Evolutionary conservation across 768 basidiomycete genomes (phyloP), one percentile per base, ranked within the genome.

Genomic region (Phylloporus scabripes): DNA sequence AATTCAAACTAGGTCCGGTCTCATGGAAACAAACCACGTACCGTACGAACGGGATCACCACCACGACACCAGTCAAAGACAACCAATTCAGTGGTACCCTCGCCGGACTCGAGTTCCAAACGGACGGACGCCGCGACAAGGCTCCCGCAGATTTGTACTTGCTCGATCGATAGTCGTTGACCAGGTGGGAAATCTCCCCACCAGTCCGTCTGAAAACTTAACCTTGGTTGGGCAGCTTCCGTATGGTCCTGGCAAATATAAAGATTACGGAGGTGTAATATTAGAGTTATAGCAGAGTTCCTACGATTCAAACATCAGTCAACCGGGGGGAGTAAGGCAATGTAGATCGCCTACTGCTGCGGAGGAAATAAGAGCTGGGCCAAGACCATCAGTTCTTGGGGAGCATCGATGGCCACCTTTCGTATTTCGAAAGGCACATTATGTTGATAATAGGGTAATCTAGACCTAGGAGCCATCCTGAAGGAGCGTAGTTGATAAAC

Each of bases 201-300:
- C 65, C 65, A 69, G 31, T 67, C 65, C 10, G 67, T 69, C 45
- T 56, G 65, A 37, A 63, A 65, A 26, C 50, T 57, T 28, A 67
- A 47, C 21, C 57, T 53, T 15, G 63, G 54, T 31, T 67, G 61
- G 33, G 54, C 37, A 24, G 78, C 74, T 43, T 63, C 67, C 26
- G 74, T 68, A 57, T 83, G 81, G 56, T 78, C 78, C 48, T 72
- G 75, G 50, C 78, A 79, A n/a, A 69, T 70, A 69, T 75, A 76
- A 44, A 82, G 62, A 59, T 81, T 70, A 50, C 79, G 75, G 49
- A 83, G 71, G 53, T 78, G 78, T 54, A 83, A 38, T 15, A 54
- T 48, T 52, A 59, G 54, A 14, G 46, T 50, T 45, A 63, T 63
- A 14, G 63, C 58, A 3, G 56, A 56, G 45, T 58, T 61, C 39